Evolutionary conservation across 305 asterid genomes (phyloP).

Genomic region (Fraxinus dipetala): DNA sequence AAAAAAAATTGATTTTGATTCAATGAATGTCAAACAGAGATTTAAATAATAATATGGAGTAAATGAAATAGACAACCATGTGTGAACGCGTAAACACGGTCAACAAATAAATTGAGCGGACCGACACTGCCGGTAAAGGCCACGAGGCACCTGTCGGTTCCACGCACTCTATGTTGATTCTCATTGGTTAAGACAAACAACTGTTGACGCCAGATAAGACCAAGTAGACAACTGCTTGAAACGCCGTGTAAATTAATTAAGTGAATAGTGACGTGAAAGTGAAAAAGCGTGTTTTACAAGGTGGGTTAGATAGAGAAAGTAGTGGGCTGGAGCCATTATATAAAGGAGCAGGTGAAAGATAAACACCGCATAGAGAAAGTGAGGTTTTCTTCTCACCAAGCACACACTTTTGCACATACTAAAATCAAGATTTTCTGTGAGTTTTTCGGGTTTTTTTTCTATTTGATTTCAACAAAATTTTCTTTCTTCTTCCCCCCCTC

Average conservation of each 20-base stretch:
- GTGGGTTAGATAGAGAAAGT: conserved; percentile 19
- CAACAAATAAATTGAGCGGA: conserved; percentile 20
- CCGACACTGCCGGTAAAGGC: neutral
- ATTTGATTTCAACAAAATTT: neutral
- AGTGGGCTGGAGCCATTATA: conserved; percentile 28
- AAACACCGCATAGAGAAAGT: conserved; percentile 24
- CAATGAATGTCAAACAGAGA: no score
- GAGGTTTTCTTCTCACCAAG: conserved; percentile 47
- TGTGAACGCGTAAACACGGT: conserved; percentile 35
- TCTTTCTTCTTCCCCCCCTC: conserved; percentile 25
- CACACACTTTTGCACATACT: conserved; percentile 41
- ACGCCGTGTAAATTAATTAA: neutral
- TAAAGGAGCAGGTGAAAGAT: conserved; percentile 7
- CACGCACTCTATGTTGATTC: neutral
- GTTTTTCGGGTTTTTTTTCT: neutral
- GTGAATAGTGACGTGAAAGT: neutral
- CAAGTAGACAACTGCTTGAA: neutral
- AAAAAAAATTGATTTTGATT: no score
- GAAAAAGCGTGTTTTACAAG: conserved; percentile 25
- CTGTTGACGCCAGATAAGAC: conserved; percentile 20
- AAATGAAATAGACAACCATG: neutral
- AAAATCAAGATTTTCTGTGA: conserved; percentile 11
- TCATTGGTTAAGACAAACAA: conserved; percentile 14
- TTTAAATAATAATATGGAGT: no score
- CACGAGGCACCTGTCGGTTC: conserved; percentile 18